These are phyloP conservation scores for Brassica hybrid DNA, from an alignment of 441 rosid genomes.

Conservation along the genomic window DNA sequence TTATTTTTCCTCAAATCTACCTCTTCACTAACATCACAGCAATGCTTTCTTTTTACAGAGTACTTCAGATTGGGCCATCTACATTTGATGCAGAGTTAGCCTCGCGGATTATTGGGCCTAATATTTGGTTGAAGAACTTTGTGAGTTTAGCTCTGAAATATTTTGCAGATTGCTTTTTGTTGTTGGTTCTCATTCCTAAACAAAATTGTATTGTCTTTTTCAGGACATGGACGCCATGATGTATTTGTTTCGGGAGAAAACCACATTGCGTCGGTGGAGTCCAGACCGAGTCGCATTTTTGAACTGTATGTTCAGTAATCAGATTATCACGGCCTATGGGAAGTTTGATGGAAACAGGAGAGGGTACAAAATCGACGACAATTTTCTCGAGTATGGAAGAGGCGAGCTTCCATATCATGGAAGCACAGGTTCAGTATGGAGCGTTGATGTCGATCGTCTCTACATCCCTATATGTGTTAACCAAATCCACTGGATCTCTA, in stretches of 20 bases:
- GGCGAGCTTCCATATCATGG: neutral
- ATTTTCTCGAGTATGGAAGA: neutral
- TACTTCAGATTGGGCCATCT: too few species aligned
- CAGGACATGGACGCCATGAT: neutral
- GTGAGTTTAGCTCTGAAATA: neutral
- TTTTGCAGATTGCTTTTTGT: neutral
- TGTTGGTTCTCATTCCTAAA: neutral
- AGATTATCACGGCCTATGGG: neutral
- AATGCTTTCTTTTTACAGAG: neutral
- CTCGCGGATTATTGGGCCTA: neutral
- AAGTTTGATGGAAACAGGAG: neutral
- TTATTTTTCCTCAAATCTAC: neutral
- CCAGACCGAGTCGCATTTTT: neutral
- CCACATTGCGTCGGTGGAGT: neutral
- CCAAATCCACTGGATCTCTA: neutral
- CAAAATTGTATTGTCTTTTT: neutral
- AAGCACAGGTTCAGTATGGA: neutral
- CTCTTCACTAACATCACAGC: neutral
- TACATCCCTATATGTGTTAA: neutral
- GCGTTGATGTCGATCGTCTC: neutral
- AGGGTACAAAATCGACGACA: neutral
- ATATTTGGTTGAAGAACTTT: neutral
- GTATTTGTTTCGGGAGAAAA: neutral
- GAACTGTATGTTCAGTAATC: neutral
- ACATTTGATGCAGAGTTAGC: neutral